These are phyloP conservation scores for Sesbania bispinosa DNA, from an alignment of 306 rosid genomes.

Conservation along the genomic window DNA sequence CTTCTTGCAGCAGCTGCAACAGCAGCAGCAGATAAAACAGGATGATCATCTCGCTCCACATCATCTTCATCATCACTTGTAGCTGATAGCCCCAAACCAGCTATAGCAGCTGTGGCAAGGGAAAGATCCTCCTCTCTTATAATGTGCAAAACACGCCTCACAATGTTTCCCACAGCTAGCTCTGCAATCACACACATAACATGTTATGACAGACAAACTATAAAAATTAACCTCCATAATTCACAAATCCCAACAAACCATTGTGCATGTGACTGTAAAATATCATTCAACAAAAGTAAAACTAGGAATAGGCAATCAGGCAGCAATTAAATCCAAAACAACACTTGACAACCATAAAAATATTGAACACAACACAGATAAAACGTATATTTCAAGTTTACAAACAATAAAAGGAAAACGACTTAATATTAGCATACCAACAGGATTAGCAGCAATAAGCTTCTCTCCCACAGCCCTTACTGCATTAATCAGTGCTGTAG, in stretches of 20 bases:
- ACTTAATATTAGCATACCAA: constrained; percentile 53
- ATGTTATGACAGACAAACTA: constrained; percentile 23
- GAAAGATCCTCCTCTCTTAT: constrained; percentile 95
- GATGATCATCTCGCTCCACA: constrained; percentile 56
- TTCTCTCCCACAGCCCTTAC: constrained; percentile 87
- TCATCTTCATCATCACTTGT: constrained; percentile 93
- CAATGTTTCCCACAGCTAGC: constrained; percentile 97
- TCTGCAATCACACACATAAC: constrained; percentile 56
- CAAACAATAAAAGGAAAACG: too few relatives aligned
- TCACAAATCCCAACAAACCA: background rate
- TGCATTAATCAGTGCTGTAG: constrained; percentile 75
- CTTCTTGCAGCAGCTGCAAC: constrained; percentile 98
- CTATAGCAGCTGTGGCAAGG: constrained; percentile 78
- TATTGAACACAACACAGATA: background rate
- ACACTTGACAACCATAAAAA: background rate
- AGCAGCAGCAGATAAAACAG: constrained; percentile 78
- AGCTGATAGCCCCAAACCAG: constrained; percentile 65
- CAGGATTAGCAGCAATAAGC: constrained; percentile 88
- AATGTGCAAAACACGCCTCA: constrained; percentile 93
- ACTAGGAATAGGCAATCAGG: background rate
- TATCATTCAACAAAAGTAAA: constrained; percentile 10
- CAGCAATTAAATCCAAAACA: constrained; percentile 7
- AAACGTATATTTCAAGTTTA: background rate
- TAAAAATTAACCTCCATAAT: background rate
- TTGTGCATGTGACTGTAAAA: background rate